A percentile compares a stretch with the other conserved stretches of the same genome.
These are phyloP conservation scores for Coemansia sp. DNA, from an alignment of 192 early-diverging fungal species.

Conservation along the genomic window DNA sequence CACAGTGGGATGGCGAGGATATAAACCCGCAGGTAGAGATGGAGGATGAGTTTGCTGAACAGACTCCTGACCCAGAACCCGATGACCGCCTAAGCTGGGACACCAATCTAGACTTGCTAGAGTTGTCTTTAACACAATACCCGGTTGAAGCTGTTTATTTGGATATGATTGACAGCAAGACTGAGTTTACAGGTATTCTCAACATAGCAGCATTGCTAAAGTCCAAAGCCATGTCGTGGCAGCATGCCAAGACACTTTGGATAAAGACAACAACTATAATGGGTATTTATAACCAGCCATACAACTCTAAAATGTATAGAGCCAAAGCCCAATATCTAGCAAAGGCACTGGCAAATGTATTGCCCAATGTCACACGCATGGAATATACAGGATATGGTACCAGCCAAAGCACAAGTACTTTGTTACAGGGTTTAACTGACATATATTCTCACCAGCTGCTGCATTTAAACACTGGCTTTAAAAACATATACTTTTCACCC, in stretches of 20 bases:
- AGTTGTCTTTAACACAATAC: neutral
- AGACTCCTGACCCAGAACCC: too few species aligned
- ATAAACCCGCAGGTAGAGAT: too few species aligned
- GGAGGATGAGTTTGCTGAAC: too few species aligned
- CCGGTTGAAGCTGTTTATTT: neutral
- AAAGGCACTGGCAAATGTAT: neutral
- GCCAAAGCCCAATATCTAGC: neutral
- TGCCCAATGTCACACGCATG: neutral
- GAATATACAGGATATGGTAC: neutral
- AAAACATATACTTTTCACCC: neutral
- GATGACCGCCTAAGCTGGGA: too few species aligned
- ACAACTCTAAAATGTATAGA: too few species aligned
- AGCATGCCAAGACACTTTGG: neutral
- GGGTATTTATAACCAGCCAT: neutral
- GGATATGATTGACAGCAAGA: neutral
- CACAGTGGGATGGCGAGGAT: too few species aligned
- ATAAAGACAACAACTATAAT: neutral
- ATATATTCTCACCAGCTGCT: neutral
- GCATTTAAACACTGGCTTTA: neutral
- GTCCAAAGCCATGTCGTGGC: neutral
- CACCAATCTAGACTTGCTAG: too few species aligned
- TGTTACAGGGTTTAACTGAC: neutral
- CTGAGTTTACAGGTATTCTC: neutral
- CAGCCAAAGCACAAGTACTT: neutral
- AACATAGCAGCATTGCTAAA: neutral